A percentile compares a stretch with the other conserved stretches of the same genome.
Evolutionary conservation across 441 rosid species (phyloP).

Genomic region (Mallotus repandus): DNA sequence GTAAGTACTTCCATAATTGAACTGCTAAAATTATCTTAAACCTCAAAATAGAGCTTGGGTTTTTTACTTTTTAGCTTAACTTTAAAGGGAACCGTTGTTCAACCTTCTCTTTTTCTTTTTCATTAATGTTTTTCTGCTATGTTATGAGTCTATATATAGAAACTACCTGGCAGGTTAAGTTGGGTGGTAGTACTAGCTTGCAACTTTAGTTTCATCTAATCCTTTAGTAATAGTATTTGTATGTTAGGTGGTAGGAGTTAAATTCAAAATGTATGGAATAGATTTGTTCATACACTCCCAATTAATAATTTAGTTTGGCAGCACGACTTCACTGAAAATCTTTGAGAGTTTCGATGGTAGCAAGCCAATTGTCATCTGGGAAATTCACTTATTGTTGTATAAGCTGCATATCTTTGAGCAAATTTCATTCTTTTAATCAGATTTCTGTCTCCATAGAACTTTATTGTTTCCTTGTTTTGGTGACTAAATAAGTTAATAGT

Average conservation of each 20-base stretch:
- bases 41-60: slow-evolving; percentile 4
- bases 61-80: slow-evolving; percentile 16
- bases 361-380: slow-evolving; percentile 5
- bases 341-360: not conserved
- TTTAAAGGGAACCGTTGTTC: slow-evolving; percentile 18
- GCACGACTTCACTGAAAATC: not conserved
- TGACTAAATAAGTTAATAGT: not conserved
- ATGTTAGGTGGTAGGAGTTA: slow-evolving; percentile 9
- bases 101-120: slow-evolving; percentile 1
- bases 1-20: slow-evolving; percentile 11
- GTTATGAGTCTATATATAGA: not conserved
- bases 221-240: not conserved
- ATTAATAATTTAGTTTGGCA: slow-evolving; percentile 1
- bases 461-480: not conserved
- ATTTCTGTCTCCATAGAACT: not conserved
- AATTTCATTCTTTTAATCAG: not conserved
- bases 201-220: not conserved
- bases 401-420: not conserved
- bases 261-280: not conserved
- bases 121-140: slow-evolving; percentile 6
- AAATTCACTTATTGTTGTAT: not conserved
- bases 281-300: not conserved
- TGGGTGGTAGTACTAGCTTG: slow-evolving; percentile 5
- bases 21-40: slow-evolving; percentile 11
- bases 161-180: not conserved